Evolutionary conservation across 2,329 filamentous ascomycete genomes (phyloP), one percentile per base, ranked within the genome.

Genomic region (Salinomyces thailandicus): DNA sequence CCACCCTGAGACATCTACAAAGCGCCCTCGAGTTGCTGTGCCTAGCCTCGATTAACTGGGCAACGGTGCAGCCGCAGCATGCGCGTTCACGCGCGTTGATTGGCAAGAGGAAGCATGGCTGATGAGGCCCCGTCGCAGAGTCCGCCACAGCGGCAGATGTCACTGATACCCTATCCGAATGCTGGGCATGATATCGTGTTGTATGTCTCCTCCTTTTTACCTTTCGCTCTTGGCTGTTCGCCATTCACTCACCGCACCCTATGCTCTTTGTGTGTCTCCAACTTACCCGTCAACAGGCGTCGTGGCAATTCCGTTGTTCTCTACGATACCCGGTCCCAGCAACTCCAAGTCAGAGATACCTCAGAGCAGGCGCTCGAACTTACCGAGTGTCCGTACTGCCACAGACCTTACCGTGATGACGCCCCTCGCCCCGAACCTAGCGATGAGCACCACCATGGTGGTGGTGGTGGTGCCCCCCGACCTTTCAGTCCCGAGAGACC

Each of bases 241-340:
- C 29, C 24, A n/a, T n/a, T n/a, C 45, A 45, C 35, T 34, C 31
- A 37, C 24, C 45, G 17, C 7, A 15, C 19, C n/a, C 9, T 4
- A 26, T 9, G n/a, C 3, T 8, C 22, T 26, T n/a, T 4, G 22
- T 8, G 4, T 26, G 22, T n/a, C 9, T 8, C 9, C 9, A 26
- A 13, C 17, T 19, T 20, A 16, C 35, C 42, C 11, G 38, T 29
- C 27, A 41, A 41, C 19, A 45, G 91, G 35, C 91, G 89, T 44
- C 86, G 95, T 60, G 82, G 85, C 55, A 85, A 94, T 63, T 81
- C 87, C 15, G 79, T 98, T 39, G 91, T 98, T 30, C 79, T 96
- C 24, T 87, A 84, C 54, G 89, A 98, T 62, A 82, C 79, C 31
- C 71, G 77, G 18, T 94, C 87, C 5, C 81, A 80, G 45, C 83